Evolutionary conservation across 768 basidiomycete genomes (phyloP).

Genomic region (Kwoniella sp.): DNA sequence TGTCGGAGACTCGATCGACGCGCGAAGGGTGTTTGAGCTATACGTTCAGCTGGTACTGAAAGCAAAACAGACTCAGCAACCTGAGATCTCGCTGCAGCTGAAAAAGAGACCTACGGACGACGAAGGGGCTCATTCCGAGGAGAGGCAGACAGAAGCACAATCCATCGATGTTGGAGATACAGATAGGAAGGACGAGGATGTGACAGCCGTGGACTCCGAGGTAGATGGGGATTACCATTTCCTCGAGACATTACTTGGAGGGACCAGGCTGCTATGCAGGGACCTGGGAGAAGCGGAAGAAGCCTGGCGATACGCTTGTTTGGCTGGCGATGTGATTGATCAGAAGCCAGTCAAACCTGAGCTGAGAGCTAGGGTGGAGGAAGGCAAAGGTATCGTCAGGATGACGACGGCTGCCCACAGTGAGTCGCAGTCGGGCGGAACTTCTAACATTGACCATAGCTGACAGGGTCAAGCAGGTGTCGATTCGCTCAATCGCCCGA

Average conservation of each 20-base stretch:
- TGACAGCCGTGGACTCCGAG: slow-evolving; percentile 52
- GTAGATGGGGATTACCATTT: slow-evolving; percentile 71
- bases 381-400: slow-evolving; percentile 66
- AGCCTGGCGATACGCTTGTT: slow-evolving; percentile 50
- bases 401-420: slow-evolving; percentile 72
- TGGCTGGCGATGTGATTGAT: slow-evolving; percentile 62
- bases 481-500: slow-evolving; percentile 66
- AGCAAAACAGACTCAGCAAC: slow-evolving; percentile 66
- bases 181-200: slow-evolving; percentile 22
- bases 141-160: slow-evolving; percentile 12
- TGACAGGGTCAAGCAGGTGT: slow-evolving; percentile 61
- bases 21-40: slow-evolving; percentile 71
- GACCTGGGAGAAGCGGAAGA: slow-evolving; percentile 65
- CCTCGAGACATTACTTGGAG: slow-evolving; percentile 76
- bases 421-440: slow-evolving; percentile 46
- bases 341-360: slow-evolving; percentile 20
- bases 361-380: slow-evolving; percentile 51
- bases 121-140: slow-evolving; percentile 24
- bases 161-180: slow-evolving; percentile 11
- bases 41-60: slow-evolving; percentile 86
- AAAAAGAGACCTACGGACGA: slow-evolving; percentile 44
- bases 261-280: slow-evolving; percentile 73
- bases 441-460: not conserved
- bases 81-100: slow-evolving; percentile 52
- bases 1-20: slow-evolving; percentile 40